phyloP scores from a whole-genome alignment of 208 protist genomes.

The Tritrichomonas foetus region DNA sequence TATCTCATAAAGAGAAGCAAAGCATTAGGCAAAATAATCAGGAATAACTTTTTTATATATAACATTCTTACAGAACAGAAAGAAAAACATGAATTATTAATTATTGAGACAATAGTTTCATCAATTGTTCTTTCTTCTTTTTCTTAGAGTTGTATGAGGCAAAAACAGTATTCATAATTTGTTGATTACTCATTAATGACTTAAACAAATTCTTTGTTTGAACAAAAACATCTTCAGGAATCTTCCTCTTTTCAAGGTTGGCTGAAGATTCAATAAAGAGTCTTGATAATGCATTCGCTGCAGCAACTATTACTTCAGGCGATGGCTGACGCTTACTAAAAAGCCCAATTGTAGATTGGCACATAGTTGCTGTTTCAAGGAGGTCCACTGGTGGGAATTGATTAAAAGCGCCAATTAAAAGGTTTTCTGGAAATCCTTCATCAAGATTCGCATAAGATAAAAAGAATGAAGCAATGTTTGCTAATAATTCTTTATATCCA shows the following conservation, averaged over 20 bases:
- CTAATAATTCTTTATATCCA: background rate
- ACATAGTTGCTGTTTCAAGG: background rate
- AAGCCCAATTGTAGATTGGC: background rate
- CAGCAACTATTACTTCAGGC: background rate
- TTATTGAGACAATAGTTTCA: too few relatives aligned
- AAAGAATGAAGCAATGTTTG: slow-evolving; percentile 19
- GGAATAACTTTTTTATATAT: too few relatives aligned
- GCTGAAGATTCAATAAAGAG: background rate
- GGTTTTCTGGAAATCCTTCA: background rate
- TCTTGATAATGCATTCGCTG: background rate
- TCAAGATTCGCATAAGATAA: background rate
- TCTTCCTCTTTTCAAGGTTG: background rate
- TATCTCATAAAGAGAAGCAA: too few relatives aligned
- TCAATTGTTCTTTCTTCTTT: too few relatives aligned
- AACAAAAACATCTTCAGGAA: background rate
- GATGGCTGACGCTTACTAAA: background rate
- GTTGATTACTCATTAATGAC: background rate
- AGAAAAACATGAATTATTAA: too few relatives aligned
- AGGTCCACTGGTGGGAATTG: background rate
- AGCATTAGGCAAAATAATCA: too few relatives aligned
- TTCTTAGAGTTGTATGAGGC: too few relatives aligned
- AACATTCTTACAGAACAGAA: too few relatives aligned
- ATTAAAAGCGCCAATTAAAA: background rate
- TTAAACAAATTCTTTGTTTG: background rate
- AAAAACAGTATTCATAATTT: background rate